Percentiles rank a stretch among this genome's conserved stretches.
These are phyloP conservation scores for Cryptococcus sp. DNA, from an alignment of 1,284 basidiomycete genomes.

Conservation along the genomic window DNA sequence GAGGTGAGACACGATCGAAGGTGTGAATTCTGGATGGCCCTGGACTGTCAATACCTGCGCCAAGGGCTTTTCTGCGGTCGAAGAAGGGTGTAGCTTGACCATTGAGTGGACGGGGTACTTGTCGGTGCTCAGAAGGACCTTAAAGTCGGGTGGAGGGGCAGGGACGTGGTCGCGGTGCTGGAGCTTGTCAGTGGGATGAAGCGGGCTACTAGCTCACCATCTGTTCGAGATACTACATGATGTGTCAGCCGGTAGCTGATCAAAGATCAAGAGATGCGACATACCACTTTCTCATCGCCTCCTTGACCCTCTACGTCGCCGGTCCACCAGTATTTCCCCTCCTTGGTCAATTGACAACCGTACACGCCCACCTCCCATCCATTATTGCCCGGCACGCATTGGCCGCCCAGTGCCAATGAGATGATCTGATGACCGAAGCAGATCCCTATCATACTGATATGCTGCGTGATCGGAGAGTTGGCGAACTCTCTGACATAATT, in stretches of 20 bases:
- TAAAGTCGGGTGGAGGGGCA: conserved; percentile 53
- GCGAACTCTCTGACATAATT: conserved; percentile 39
- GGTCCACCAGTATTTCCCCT: conserved; percentile 51
- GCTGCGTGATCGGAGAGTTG: conserved; percentile 26
- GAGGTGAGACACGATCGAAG: conserved; percentile 56
- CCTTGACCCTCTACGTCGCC: conserved; percentile 47
- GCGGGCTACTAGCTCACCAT: conserved; percentile 39
- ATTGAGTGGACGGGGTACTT: conserved; percentile 57
- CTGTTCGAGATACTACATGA: conserved; percentile 56
- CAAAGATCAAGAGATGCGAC: conserved; percentile 10
- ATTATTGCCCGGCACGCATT: conserved; percentile 51
- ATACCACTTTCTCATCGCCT: conserved; percentile 41
- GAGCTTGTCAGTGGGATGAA: conserved; percentile 1
- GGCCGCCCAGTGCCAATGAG: conserved; percentile 56
- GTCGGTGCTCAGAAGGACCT: conserved; percentile 53
- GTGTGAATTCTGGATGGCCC: conserved; percentile 60
- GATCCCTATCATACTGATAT: conserved; percentile 52
- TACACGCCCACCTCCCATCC: conserved; percentile 60
- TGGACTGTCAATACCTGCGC: conserved; percentile 55
- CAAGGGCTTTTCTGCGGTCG: conserved; percentile 45
- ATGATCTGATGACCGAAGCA: conserved; percentile 61
- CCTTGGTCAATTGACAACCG: conserved; percentile 51
- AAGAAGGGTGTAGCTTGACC: conserved; percentile 52
- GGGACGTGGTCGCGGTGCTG: conserved; percentile 58
- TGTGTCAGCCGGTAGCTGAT: neutral